Conservation (phyloP, 2,329 filamentous ascomycete species). For the Xylaria arbuscula region DNA sequence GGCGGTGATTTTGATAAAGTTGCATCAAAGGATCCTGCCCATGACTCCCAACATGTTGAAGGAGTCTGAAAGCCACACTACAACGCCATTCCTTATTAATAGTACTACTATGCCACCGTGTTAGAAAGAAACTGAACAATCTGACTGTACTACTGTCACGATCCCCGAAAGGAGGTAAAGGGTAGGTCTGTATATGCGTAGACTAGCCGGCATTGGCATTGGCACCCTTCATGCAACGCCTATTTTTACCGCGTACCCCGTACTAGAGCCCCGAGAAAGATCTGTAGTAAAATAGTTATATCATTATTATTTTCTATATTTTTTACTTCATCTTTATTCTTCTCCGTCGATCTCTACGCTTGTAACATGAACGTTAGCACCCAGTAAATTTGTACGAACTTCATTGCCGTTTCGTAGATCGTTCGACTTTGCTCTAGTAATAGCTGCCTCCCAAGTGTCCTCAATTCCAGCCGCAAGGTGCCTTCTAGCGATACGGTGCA, state of each 20-base stretch:
- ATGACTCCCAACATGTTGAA: background rate
- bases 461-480: slow-evolving; percentile 57
- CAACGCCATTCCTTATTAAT: background rate
- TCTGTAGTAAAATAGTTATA: background rate
- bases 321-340: background rate
- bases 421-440: slow-evolving; percentile 53
- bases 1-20: slow-evolving; percentile 4
- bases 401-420: slow-evolving; percentile 52
- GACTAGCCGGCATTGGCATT: background rate
- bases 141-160: background rate
- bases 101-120: background rate
- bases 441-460: slow-evolving; percentile 50
- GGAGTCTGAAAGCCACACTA: background rate
- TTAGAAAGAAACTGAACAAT: background rate
- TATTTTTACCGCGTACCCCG: background rate
- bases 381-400: slow-evolving; percentile 19
- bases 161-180: background rate
- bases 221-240: background rate
- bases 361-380: slow-evolving; percentile 12
- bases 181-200: background rate
- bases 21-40: background rate
- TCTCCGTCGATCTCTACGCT: slow-evolving; percentile 16
- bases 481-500: slow-evolving; percentile 52
- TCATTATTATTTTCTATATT: background rate
- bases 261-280: background rate